Percentiles rank a stretch among this genome's conserved stretches.
phyloP scores from a whole-genome alignment of 495 filamentous ascomycete genomes.

The Durotheca rogersii region DNA sequence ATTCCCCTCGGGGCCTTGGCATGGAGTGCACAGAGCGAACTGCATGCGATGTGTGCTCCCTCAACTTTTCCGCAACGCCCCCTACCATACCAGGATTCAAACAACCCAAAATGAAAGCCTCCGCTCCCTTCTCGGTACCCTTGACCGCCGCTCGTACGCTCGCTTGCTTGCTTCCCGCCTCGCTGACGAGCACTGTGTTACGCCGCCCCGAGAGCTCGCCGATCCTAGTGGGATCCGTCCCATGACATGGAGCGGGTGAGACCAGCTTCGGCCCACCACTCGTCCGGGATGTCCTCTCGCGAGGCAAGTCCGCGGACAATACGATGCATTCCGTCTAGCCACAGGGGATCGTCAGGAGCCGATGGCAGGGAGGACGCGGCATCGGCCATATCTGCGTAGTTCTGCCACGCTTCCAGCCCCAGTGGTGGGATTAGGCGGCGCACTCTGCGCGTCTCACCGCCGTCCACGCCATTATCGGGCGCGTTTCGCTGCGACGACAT shows the following conservation, averaged over 20 bases:
- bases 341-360: constrained; percentile 41
- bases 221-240: constrained; percentile 23
- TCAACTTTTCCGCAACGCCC: constrained; percentile 14
- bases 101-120: too few species aligned
- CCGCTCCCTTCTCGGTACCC: too few species aligned
- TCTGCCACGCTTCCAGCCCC: constrained; percentile 20
- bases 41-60: not conserved
- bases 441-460: not conserved
- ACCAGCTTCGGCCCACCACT: constrained; percentile 75
- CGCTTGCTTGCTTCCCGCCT: too few species aligned
- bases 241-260: constrained; percentile 60
- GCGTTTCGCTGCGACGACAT: too few species aligned
- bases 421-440: not conserved
- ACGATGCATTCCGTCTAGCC: constrained; percentile 64
- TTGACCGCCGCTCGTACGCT: too few species aligned
- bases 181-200: too few species aligned
- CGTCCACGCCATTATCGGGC: not conserved
- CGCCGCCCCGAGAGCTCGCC: too few species aligned
- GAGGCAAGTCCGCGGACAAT: constrained; percentile 66
- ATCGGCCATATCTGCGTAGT: constrained; percentile 40
- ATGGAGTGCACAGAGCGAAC: not conserved
- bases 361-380: constrained; percentile 18
- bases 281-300: constrained; percentile 70
- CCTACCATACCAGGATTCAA: not conserved
- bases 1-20: not conserved